Conservation (phyloP, 140 eudicot species). For the Bidens hawaiensis region DNA sequence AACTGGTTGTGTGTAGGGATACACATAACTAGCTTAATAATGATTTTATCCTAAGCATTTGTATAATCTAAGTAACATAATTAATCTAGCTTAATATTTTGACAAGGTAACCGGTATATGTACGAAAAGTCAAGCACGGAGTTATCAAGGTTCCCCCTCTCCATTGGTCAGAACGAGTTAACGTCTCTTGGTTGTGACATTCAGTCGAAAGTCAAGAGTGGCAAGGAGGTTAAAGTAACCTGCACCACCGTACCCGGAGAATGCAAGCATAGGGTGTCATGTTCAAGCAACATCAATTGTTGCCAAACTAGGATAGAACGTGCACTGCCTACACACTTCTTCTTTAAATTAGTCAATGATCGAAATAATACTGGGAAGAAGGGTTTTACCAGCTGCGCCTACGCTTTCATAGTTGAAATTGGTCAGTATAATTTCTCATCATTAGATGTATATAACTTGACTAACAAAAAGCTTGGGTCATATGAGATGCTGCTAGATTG, state of each 20-base stretch:
- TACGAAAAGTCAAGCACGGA: neutral
- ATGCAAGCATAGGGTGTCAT: conserved; percentile 9
- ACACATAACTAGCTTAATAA: no score
- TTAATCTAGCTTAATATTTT: no score
- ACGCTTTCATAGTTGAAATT: conserved; percentile 18
- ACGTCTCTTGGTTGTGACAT: conserved; percentile 27
- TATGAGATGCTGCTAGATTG: conserved; percentile 35
- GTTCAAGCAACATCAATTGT: conserved; percentile 26
- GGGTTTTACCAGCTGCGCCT: conserved; percentile 16
- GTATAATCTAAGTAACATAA: no score
- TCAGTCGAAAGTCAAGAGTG: conserved; percentile 5
- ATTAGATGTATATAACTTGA: neutral
- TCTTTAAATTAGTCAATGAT: conserved; percentile 9
- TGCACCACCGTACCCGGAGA: conserved; percentile 19
- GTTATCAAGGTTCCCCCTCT: conserved; percentile 24
- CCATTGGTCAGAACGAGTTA: conserved; percentile 9
- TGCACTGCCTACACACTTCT: conserved; percentile 4
- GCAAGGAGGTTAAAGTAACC: neutral
- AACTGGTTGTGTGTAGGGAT: no score
- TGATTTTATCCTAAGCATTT: no score
- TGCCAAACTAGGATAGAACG: conserved; percentile 14
- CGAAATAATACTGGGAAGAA: neutral
- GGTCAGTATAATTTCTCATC: conserved; percentile 16
- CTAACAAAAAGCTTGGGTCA: conserved; percentile 11
- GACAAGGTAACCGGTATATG: neutral